Conservation (phyloP, 345 rosid genomes). For the Dovyalis caffra region DNA sequence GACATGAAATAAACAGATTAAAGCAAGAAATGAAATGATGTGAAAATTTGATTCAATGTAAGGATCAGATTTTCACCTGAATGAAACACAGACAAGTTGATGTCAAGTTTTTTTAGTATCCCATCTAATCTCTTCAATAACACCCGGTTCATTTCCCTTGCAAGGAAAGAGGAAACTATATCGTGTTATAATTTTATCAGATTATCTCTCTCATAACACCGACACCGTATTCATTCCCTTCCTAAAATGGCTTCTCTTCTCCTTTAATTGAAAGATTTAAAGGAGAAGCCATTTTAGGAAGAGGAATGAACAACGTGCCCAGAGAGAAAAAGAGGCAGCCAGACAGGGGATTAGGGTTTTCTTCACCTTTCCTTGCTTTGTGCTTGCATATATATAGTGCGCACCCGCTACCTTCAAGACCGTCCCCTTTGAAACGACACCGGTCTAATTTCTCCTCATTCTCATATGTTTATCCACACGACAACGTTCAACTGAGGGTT, state of each 20-base stretch:
- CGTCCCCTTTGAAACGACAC: no score
- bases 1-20: background rate
- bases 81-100: background rate
- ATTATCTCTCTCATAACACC: background rate
- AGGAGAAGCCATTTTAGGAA: constrained; percentile 17
- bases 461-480: no score
- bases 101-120: background rate
- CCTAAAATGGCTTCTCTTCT: constrained; percentile 17
- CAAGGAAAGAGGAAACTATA: no score
- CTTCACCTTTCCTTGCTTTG: no score
- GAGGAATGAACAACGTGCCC: constrained; percentile 16
- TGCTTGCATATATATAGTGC: background rate
- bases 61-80: background rate
- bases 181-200: background rate
- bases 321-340: background rate
- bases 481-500: no score
- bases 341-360: background rate
- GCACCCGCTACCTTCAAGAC: no score
- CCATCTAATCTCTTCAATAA: no score
- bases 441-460: no score
- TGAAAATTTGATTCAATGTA: background rate
- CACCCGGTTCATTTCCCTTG: no score
- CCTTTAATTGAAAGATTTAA: background rate
- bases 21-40: background rate
- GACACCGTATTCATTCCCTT: constrained; percentile 17